Percentiles rank a stretch among this genome's conserved stretches.
phyloP scores from a whole-genome alignment of 192 early-diverging fungal species.

The Coemansia sp. region DNA sequence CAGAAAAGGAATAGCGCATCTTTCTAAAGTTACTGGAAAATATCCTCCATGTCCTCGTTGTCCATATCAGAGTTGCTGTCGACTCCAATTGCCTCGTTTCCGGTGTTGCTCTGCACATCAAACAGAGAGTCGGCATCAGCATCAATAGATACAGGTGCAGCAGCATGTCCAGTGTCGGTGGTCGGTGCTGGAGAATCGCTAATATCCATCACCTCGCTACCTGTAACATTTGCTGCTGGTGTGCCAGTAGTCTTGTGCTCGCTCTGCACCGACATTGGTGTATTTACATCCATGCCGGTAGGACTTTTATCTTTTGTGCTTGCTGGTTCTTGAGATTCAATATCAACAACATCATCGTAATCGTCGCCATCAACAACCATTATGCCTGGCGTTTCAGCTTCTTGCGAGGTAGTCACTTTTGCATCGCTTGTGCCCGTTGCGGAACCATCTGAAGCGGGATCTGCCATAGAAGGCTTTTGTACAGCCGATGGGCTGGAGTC shows the following conservation, averaged over 20 bases:
- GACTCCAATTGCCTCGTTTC: constrained; percentile 29
- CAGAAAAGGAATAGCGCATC: neutral
- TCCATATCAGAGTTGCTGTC: constrained; percentile 43
- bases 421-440: neutral
- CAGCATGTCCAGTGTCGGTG: neutral
- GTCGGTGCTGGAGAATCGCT: constrained; percentile 5
- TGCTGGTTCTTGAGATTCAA: neutral
- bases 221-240: neutral
- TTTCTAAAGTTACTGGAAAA: constrained; percentile 30
- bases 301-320: neutral
- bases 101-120: neutral
- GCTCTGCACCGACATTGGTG: constrained; percentile 17
- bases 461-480: neutral
- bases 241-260: neutral
- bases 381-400: neutral
- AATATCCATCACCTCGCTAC: constrained; percentile 19
- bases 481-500: neutral
- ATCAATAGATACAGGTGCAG: constrained; percentile 11
- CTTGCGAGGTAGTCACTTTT: neutral
- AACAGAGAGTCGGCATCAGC: constrained; percentile 16
- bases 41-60: constrained; percentile 51
- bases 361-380: neutral
- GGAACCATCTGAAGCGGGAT: neutral
- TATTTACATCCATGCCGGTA: constrained; percentile 9
- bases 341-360: neutral